phyloP scores from a whole-genome alignment of 805 yeast species.

The Saccharomycopsis olivae region DNA sequence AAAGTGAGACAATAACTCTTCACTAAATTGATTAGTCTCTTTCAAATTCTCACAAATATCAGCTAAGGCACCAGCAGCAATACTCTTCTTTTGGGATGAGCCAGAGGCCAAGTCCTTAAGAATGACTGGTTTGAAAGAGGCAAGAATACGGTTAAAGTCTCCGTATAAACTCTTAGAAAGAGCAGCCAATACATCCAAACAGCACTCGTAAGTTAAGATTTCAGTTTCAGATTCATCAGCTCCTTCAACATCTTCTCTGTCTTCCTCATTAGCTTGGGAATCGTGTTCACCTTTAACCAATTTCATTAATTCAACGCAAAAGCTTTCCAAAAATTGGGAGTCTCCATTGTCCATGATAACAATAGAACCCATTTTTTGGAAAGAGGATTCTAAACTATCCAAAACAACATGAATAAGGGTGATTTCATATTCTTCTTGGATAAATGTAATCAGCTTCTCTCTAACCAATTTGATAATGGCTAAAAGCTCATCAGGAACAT shows the following conservation, averaged over 20 bases:
- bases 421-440: slow-evolving; percentile 76
- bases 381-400: slow-evolving; percentile 60
- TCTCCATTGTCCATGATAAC: slow-evolving; percentile 53
- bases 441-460: slow-evolving; percentile 45
- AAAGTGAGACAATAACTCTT: slow-evolving; percentile 63
- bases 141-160: slow-evolving; percentile 67
- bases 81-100: slow-evolving; percentile 65
- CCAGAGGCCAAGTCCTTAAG: slow-evolving; percentile 47
- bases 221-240: slow-evolving; percentile 46
- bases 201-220: slow-evolving; percentile 71
- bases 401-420: slow-evolving; percentile 71
- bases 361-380: slow-evolving; percentile 62
- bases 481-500: slow-evolving; percentile 47
- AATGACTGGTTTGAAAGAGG: slow-evolving; percentile 57
- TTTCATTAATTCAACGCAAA: slow-evolving; percentile 62
- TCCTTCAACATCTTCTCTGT: slow-evolving; percentile 42
- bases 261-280: slow-evolving; percentile 73
- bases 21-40: slow-evolving; percentile 49
- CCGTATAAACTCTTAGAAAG: slow-evolving; percentile 68
- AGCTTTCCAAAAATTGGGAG: slow-evolving; percentile 47
- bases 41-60: slow-evolving; percentile 76
- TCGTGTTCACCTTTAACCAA: slow-evolving; percentile 75
- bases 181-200: slow-evolving; percentile 74
- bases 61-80: slow-evolving; percentile 83
- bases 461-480: slow-evolving; percentile 58